Evolutionary conservation across 768 basidiomycete species (phyloP), one percentile per base, ranked within the genome.

Genomic region (Leccinum olivaceopallidum): DNA sequence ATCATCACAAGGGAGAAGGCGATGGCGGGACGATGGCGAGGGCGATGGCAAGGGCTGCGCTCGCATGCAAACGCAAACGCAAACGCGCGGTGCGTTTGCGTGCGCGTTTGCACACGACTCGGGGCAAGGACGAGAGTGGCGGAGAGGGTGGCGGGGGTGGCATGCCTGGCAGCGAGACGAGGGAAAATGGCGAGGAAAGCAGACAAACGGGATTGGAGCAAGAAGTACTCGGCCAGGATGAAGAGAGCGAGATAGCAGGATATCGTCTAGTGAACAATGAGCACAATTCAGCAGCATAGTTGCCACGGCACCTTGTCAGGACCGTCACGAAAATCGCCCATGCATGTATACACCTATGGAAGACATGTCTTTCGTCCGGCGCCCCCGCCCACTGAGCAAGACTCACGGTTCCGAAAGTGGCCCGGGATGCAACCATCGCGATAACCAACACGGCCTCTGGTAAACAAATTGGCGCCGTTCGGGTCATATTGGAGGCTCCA

Each of bases 211-310:
- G 20, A 18, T 14, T 51, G 37, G 50, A 42, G 53, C 16, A 55
- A 42, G 39, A 74, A 83, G 56, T 70, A 92, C 92, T 90, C 91
- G 58, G 89, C 92, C 9, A 94, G 78, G 30, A 87, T 86, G 71
- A 93, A 94, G 7, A 94, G 78, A 4, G 90, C 90, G 6, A 94
- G 84, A 71, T 93, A 94, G 73, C 92, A 93, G 62, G 92, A 87
- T 56, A 93, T 71, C 13, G 92, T 93, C 88, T 91, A 6, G 55
- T 16, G 39, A 55, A 22, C 56, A 18, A 36, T 72, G 62, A 63
- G 60, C 56, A 49, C 7, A 44, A 60, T 52, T 55, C 58, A 36
- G 63, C 10, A 32, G 26, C 4, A 34, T 13, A 6, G 34, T 42
- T 37, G 32, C 14, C 18, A 34, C 48, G 22, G n/a, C 63, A 84